These are phyloP conservation scores for Lasiodiplodia gonubiensis DNA, from an alignment of 2,329 filamentous ascomycete species.

Conservation along the genomic window DNA sequence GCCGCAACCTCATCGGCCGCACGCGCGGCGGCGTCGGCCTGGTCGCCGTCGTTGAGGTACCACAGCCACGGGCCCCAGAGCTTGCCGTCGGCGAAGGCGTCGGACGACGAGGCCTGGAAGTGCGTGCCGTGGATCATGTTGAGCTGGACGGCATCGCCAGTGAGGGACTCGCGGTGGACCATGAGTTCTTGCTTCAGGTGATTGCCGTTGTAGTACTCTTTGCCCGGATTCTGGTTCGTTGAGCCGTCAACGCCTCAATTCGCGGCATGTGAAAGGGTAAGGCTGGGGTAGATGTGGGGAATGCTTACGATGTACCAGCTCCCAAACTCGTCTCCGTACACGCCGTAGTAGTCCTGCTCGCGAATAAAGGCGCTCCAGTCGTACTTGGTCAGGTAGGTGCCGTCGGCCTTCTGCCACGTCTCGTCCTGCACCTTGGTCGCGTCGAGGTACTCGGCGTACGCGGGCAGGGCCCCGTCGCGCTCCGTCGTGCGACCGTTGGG, in stretches of 20 bases:
- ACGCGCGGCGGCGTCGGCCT: constrained; percentile 49
- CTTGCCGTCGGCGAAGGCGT: constrained; percentile 48
- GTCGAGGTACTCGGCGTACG: constrained; percentile 50
- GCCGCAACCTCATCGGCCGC: constrained; percentile 49
- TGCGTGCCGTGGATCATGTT: constrained; percentile 63
- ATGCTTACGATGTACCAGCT: constrained; percentile 55
- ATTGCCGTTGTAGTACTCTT: constrained; percentile 51
- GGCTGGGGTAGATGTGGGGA: too few species aligned
- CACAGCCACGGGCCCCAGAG: constrained; percentile 49
- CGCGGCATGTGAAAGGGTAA: too few species aligned
- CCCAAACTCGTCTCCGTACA: constrained; percentile 57
- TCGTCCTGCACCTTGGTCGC: constrained; percentile 61
- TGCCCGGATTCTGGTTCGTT: constrained; percentile 19
- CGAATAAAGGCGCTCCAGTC: constrained; percentile 51
- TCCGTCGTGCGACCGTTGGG: constrained; percentile 53
- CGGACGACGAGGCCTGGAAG: constrained; percentile 49
- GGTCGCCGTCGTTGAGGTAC: constrained; percentile 56
- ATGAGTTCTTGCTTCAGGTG: constrained; percentile 61
- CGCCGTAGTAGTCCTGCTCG: constrained; percentile 55
- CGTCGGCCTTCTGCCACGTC: constrained; percentile 57
- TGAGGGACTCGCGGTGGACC: constrained; percentile 57
- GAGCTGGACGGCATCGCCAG: constrained; percentile 58
- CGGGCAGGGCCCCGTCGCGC: constrained; percentile 54
- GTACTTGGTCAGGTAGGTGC: constrained; percentile 61
- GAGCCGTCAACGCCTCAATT: not conserved